A percentile compares a stretch with the other conserved stretches of the same genome.
These are phyloP conservation scores for Syncephalastrum sp. DNA, from an alignment of 371 early-diverging fungal species.

Conservation along the genomic window DNA sequence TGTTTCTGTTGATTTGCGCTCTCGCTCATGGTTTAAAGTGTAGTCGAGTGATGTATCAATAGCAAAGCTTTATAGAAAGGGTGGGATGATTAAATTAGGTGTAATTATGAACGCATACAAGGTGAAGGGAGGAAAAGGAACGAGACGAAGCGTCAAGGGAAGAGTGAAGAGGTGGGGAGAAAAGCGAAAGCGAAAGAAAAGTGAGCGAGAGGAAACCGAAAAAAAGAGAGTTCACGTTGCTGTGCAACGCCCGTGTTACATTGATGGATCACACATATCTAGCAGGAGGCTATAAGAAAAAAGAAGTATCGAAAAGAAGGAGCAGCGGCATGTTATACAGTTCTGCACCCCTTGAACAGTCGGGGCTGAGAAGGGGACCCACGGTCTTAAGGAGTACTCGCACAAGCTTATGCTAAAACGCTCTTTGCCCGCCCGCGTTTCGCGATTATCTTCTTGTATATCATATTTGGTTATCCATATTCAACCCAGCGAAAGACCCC, in stretches of 20 bases:
- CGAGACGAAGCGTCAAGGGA: background rate
- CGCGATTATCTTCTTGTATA: background rate
- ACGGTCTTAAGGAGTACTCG: too few relatives aligned
- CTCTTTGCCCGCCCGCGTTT: too few relatives aligned
- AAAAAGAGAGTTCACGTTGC: conserved; percentile 8
- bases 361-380: conserved; percentile 4
- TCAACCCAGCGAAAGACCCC: conserved; percentile 3
- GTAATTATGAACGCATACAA: background rate
- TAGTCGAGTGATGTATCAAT: background rate
- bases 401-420: too few relatives aligned
- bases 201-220: background rate
- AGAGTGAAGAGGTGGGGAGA: background rate
- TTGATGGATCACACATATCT: background rate
- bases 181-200: background rate
- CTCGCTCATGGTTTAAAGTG: background rate
- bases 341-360: conserved; percentile 9
- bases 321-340: conserved; percentile 6
- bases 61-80: background rate
- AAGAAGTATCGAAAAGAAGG: background rate
- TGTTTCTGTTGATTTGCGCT: background rate
- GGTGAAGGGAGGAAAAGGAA: background rate
- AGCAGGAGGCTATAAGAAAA: conserved; percentile 1
- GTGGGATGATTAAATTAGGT: background rate
- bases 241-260: conserved; percentile 9
- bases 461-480: background rate